Evolutionary conservation across 1,139 yeast species (phyloP).

Genomic region (Scheffersomyces lignicola): DNA sequence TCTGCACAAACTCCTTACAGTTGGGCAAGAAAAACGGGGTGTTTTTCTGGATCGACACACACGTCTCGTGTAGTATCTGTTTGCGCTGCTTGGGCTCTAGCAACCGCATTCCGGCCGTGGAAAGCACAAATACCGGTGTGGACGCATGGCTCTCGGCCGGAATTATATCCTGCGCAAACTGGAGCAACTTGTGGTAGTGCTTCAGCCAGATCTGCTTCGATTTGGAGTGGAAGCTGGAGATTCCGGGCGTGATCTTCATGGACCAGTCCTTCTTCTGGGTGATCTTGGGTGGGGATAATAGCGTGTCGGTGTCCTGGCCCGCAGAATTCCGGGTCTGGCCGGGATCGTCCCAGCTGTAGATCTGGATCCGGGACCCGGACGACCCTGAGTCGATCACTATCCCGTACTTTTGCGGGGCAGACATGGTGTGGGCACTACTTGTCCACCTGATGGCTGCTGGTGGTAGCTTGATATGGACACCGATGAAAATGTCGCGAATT

Average conservation of each 20-base stretch:
- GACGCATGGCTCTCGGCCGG: conserved; percentile 52
- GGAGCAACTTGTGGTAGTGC: conserved; percentile 56
- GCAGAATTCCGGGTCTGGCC: conserved; percentile 17
- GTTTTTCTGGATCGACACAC: conserved; percentile 47
- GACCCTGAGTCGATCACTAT: conserved; percentile 82
- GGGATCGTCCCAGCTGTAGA: conserved; percentile 66
- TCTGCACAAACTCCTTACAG: conserved; percentile 63
- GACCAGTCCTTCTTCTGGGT: conserved; percentile 61
- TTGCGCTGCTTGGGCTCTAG: conserved; percentile 48
- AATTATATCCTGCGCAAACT: conserved; percentile 58
- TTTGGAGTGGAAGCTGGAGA: conserved; percentile 52
- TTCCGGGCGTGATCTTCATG: conserved; percentile 65
- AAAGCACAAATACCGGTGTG: conserved; percentile 72
- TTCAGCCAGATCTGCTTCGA: conserved; percentile 55
- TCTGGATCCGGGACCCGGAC: conserved; percentile 73
- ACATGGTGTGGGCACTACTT: too few relatives aligned
- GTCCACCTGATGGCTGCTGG: too few relatives aligned
- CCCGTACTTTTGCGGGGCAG: conserved; percentile 63
- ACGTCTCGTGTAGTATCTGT: conserved; percentile 50
- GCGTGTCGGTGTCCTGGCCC: conserved; percentile 18
- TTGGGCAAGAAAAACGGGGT: conserved; percentile 50
- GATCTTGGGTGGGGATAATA: conserved; percentile 62
- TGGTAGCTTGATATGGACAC: too few relatives aligned
- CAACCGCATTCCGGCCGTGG: conserved; percentile 84
- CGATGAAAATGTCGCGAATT: too few relatives aligned